Conservation (phyloP, 2,329 filamentous ascomycete genomes). For the Metarhizium brunneum region DNA sequence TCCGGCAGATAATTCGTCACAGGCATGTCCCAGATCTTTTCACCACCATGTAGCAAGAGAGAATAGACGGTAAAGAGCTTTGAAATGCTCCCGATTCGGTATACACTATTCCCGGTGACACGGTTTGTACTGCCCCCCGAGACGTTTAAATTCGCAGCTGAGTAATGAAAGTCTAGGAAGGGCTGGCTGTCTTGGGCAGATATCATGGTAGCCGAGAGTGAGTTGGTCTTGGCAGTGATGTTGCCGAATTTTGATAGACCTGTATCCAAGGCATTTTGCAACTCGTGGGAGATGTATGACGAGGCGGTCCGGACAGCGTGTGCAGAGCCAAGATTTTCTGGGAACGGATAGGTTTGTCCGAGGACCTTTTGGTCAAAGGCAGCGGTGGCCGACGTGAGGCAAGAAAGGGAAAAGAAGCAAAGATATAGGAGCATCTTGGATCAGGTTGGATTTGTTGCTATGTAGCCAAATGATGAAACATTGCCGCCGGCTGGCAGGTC, state of each 20-base stretch:
- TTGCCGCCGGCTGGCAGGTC: too few species aligned
- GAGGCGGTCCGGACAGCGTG: background rate
- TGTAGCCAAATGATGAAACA: too few species aligned
- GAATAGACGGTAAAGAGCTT: constrained; percentile 14
- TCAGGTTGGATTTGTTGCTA: too few species aligned
- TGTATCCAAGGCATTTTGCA: constrained; percentile 2
- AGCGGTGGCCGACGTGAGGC: background rate
- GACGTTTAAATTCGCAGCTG: constrained; percentile 5
- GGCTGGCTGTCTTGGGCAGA: constrained; percentile 3
- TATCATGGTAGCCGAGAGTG: constrained; percentile 6
- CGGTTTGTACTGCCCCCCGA: constrained; percentile 7
- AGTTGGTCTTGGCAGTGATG: constrained; percentile 6
- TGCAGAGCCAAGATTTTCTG: background rate
- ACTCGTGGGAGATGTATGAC: background rate
- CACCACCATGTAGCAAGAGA: constrained; percentile 13
- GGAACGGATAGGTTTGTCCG: background rate
- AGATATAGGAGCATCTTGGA: too few species aligned
- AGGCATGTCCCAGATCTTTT: constrained; percentile 13
- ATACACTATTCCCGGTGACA: constrained; percentile 3
- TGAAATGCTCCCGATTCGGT: constrained; percentile 10
- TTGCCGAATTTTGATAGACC: constrained; percentile 3
- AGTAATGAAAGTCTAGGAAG: constrained; percentile 8
- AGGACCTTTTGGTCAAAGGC: background rate
- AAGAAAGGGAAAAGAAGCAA: background rate
- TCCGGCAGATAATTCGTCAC: constrained; percentile 18